Evolutionary conservation across 2,329 filamentous ascomycete species (phyloP), one percentile per base, ranked within the genome.

Genomic region (Colletotrichum coccodes): DNA sequence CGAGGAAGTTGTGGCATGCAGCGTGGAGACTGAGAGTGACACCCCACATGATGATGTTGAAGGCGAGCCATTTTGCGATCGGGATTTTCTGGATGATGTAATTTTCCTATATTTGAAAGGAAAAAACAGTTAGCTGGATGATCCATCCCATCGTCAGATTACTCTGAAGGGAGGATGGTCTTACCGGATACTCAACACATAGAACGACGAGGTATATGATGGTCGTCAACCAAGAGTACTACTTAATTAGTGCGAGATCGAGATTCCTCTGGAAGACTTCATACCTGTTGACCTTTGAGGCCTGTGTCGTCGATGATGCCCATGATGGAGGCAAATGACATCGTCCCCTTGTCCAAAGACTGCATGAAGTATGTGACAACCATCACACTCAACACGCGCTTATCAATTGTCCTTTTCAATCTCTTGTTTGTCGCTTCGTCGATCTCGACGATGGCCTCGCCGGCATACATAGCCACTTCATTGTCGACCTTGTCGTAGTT

Each of bases 341-440:
- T 70, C 3, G 74, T 76, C 1, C 75, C 75, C 49, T 76, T 77
- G 57, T 77, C 75, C 4, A 81, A 70, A 21, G 77, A 83, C 74
- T 77, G 80, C 66, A 73, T 79, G 75, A 76, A 85, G 74, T 86
- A 89, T 42, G 82, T 85, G 63, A 82, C 84, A 52, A 84, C 77
- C 74, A 87, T 84, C 73, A 85, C 86, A 12, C 81, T 83, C 62
- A 88, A 75, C 54, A 85, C 80, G 38, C 81, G 79, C 60, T 84
- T 82, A 76, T 88, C 87, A 68, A 81, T 74, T 75, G 77, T 74
- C 85, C 85, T 73, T 81, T 85, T 71, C 76, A 87, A 71, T 74
- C 83, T 70, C 79, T 79, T 75, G 81, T 86, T 87, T 67, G 86
- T 81, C 65, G 84, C 78, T 34, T 85, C 80, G 49, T 86, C 86